Conservation (phyloP, 2,329 filamentous ascomycete species). For the Nannizziopsis barbatae region DNA sequence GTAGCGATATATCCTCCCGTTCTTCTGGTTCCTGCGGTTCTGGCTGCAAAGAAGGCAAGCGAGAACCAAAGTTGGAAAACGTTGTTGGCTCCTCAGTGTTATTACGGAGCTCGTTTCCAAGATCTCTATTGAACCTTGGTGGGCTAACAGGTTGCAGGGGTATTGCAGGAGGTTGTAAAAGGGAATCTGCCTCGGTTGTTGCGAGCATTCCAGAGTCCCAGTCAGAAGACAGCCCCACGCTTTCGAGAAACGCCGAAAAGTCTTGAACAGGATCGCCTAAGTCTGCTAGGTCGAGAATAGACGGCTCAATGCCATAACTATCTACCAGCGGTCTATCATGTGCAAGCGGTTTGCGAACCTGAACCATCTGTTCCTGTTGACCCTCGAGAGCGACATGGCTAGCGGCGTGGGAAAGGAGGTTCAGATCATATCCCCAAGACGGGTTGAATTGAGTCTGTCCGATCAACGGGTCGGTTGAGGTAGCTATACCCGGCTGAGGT, state of each 20-base stretch:
- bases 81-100: slow-evolving; percentile 33
- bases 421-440: slow-evolving; percentile 42
- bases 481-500: slow-evolving; percentile 28
- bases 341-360: slow-evolving; percentile 27
- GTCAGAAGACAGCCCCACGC: slow-evolving; percentile 40
- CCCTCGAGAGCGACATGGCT: slow-evolving; percentile 40
- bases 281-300: slow-evolving; percentile 37
- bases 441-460: slow-evolving; percentile 39
- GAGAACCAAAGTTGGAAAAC: slow-evolving; percentile 40
- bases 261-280: slow-evolving; percentile 40
- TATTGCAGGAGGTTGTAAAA: slow-evolving; percentile 27
- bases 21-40: slow-evolving; percentile 37
- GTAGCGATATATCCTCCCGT: slow-evolving; percentile 31
- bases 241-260: slow-evolving; percentile 40
- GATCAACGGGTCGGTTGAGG: slow-evolving; percentile 28
- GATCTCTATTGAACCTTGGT: slow-evolving; percentile 30
- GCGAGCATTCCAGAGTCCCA: slow-evolving; percentile 41
- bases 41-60: slow-evolving; percentile 38
- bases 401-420: slow-evolving; percentile 39
- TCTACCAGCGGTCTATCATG: slow-evolving; percentile 33
- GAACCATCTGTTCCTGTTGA: slow-evolving; percentile 31
- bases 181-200: slow-evolving; percentile 30
- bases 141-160: slow-evolving; percentile 22
- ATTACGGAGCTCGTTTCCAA: slow-evolving; percentile 30
- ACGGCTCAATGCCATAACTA: slow-evolving; percentile 35